Base-by-base conservation (phyloP, 2,329 filamentous ascomycete genomes). In the Botrytis sinoallii region DNA sequence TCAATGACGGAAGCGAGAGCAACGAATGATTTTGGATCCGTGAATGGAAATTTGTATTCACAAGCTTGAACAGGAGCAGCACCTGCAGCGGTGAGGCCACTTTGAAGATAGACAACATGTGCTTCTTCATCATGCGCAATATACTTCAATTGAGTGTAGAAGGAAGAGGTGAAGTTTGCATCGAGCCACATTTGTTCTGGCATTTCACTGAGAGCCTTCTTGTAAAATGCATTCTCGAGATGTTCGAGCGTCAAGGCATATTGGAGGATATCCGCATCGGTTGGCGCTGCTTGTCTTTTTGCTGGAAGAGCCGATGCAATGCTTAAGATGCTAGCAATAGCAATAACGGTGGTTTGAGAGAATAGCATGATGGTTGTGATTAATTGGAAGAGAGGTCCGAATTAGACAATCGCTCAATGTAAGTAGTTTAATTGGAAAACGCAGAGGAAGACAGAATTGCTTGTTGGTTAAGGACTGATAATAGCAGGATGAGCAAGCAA, bases 211-310 rank as follows among this genome's bases (percentile, higher is more conserved):
- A 92, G 84, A 57, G 87, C 90, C 64, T 90, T 80, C 55, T 84
- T 84, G 83, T 92, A 93, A 83, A 92, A 92, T 69, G 84, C 84
- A 75, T 89, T 84, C 82, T 92, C 90, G 55, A 89, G 85, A 75
- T 88, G 85, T 81, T 89, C 88, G 18, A 89, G 84, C 74, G 85
- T 84, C 68, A 86, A 79, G 32, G 85, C 85, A 69, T 85, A 86
- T 81, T 85, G 84, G 71, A 86, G 82, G 70, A 86, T 85, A 61
- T 81, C 79, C 35, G 77, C 77, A 55, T 79, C 76, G 3, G 60
- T 65, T 35, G 71, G 71, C 20, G 59, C 69, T 38, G 76, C 73
- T 64, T 78, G 77, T 75, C 77, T 76, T 73, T 78, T 79, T 3
- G 75, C 70, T 63, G 75, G 71, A 42, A 74, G 61, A 48, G 75